These are phyloP conservation scores for Lactarius pseudohatsudake DNA, from an alignment of 768 basidiomycete genomes.

Conservation along the genomic window DNA sequence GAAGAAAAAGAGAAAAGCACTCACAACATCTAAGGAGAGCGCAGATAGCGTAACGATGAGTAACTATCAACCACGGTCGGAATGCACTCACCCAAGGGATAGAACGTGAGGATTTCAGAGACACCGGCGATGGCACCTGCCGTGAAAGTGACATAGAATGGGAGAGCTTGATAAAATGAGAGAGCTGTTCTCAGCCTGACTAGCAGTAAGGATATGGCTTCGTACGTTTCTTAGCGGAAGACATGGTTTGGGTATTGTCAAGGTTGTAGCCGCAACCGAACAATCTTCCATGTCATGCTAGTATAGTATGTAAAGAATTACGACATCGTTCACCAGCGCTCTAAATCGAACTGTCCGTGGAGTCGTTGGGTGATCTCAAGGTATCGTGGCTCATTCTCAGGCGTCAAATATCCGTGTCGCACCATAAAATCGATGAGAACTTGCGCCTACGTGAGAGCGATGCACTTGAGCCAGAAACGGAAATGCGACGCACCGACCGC, in stretches of 20 bases:
- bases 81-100: conserved; percentile 72
- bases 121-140: conserved; percentile 97
- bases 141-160: conserved; percentile 85
- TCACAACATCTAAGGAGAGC: conserved; percentile 70
- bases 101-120: conserved; percentile 80
- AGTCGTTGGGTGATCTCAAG: conserved; percentile 72
- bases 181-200: background rate
- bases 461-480: background rate
- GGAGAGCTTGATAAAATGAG: conserved; percentile 55
- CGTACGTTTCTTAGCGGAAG: conserved; percentile 29
- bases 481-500: conserved; percentile 59
- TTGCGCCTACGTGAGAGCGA: conserved; percentile 32
- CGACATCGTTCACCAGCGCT: conserved; percentile 40
- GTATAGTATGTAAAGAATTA: background rate
- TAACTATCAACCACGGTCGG: conserved; percentile 5
- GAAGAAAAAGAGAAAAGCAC: conserved; percentile 36
- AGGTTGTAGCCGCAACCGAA: background rate
- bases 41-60: conserved; percentile 1
- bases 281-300: background rate
- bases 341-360: conserved; percentile 70
- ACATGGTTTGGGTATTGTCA: conserved; percentile 9
- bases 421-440: conserved; percentile 90
- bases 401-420: conserved; percentile 79
- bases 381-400: conserved; percentile 84
- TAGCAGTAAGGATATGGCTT: background rate